Base-by-base conservation (phyloP, 2,329 filamentous ascomycete species). In the Cordyceps tenuipes region DNA sequence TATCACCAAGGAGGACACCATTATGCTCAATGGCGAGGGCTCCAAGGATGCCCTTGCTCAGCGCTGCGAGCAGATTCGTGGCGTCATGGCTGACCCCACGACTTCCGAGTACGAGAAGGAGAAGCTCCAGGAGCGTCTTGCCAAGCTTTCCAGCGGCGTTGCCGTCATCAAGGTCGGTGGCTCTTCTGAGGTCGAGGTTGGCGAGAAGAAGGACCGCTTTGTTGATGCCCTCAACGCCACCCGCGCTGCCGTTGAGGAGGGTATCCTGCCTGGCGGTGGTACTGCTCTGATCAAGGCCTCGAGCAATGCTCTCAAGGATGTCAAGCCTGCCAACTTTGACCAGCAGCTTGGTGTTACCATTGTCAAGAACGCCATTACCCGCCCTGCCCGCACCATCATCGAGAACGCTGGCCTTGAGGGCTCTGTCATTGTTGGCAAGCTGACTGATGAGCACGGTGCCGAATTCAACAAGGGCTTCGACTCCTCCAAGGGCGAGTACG, bases 21-120 rank as follows among this genome's bases (percentile, higher is more conserved):
- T 99, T 76, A 87, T 99, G 72, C 86, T 99, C 64, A 99, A 99
- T 77, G 94, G 94, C 61, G 91, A 96, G 71, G 94, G 94, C 65
- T 88, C 81, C 87, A 97, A 97, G 84, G 94, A 99, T 72, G 76
- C 83, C 66, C 95, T 99, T 70, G 79, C 89, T 66, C 91, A 97
- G 83, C 90, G 94, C 74, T 97, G 94, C 79, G 94, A 99, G 81
- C 94, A 99, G 83, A 99, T 99, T 78, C 92, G 94, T 68, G 92
- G 93, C 68, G 91, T 97, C 77, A 96, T 97, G 82, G 83, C 82
- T 64, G 94, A 99, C 80, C 89, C 93, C 66, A 87, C 84, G 69
- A 99, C 94, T 65, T 97, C 92, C 53, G 94, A 99, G 73, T 99
- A 99, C 80, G 94, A 99, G 86, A 97, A 97, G 86, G 94, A 99